Percentiles rank a stretch among this genome's conserved stretches.
These are phyloP conservation scores for Volvox africanus DNA, from an alignment of 139 green algal genomes.

Conservation along the genomic window DNA sequence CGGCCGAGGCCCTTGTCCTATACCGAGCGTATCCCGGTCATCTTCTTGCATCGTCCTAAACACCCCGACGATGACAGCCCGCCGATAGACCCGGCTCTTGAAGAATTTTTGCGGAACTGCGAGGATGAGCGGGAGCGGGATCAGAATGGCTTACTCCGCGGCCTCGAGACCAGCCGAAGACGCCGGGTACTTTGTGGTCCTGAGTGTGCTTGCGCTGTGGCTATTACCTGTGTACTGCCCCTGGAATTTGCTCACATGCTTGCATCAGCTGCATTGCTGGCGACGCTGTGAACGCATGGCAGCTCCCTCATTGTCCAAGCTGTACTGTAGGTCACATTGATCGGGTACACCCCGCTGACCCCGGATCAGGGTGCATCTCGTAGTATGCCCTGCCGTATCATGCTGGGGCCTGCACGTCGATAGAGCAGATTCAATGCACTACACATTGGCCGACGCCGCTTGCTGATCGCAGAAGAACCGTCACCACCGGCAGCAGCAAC, in stretches of 20 bases:
- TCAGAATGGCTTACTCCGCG: background rate
- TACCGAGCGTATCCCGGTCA: constrained; percentile 43
- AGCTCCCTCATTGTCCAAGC: too few relatives aligned
- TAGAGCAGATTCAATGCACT: too few relatives aligned
- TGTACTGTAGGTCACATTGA: too few relatives aligned
- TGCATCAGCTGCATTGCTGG: too few relatives aligned
- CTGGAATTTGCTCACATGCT: too few relatives aligned
- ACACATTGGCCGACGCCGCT: background rate
- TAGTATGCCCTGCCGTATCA: too few relatives aligned
- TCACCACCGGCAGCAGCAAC: background rate
- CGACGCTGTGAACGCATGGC: too few relatives aligned
- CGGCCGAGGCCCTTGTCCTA: constrained; percentile 37
- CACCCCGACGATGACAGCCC: background rate
- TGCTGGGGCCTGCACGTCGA: too few relatives aligned
- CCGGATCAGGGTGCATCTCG: too few relatives aligned
- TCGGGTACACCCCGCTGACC: too few relatives aligned
- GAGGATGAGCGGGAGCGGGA: constrained; percentile 47
- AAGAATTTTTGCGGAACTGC: constrained; percentile 34
- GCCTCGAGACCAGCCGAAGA: constrained; percentile 16
- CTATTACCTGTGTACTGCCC: too few relatives aligned
- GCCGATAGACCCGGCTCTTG: constrained; percentile 35
- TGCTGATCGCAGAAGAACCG: constrained; percentile 4
- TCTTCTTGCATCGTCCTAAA: constrained; percentile 18
- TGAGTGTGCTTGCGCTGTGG: background rate
- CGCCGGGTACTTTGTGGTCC: constrained; percentile 6